phyloP scores from a whole-genome alignment of 495 filamentous ascomycete genomes.

The Trypethelium eluteriae region DNA sequence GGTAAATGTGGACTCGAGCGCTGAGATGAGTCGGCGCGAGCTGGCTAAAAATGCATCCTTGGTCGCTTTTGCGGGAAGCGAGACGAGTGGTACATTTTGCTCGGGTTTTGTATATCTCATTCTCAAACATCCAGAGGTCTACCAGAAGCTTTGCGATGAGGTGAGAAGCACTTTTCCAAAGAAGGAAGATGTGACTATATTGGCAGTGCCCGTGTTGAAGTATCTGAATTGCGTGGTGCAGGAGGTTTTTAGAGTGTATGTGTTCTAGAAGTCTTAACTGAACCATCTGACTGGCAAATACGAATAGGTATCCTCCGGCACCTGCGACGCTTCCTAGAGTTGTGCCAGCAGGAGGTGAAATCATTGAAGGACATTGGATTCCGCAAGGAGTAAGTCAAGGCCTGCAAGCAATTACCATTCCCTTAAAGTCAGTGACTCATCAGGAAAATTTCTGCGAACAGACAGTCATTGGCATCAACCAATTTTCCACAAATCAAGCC shows the following conservation, averaged over 20 bases:
- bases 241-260: constrained; percentile 47
- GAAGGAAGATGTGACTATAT: constrained; percentile 29
- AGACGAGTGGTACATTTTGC: constrained; percentile 3
- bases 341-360: constrained; percentile 30
- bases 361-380: constrained; percentile 36
- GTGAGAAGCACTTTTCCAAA: constrained; percentile 23
- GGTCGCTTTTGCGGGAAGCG: not conserved
- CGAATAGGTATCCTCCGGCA: constrained; percentile 45
- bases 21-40: constrained; percentile 2
- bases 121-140: constrained; percentile 23
- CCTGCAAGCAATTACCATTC: constrained; percentile 43
- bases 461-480: constrained; percentile 31
- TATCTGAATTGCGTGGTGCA: constrained; percentile 45
- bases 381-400: constrained; percentile 30
- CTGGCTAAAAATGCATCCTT: constrained; percentile 5
- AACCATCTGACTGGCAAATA: not conserved
- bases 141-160: constrained; percentile 22
- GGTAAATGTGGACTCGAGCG: not conserved
- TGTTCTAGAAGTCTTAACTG: not conserved
- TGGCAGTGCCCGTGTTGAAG: constrained; percentile 35
- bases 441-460: constrained; percentile 38
- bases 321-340: constrained; percentile 31
- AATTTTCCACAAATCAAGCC: constrained; percentile 44
- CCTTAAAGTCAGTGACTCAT: constrained; percentile 31
- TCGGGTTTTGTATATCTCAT: constrained; percentile 16